Percentiles rank a stretch among this genome's conserved stretches.
Conservation (phyloP, 345 rosid species). For the Citrus unshiu region DNA sequence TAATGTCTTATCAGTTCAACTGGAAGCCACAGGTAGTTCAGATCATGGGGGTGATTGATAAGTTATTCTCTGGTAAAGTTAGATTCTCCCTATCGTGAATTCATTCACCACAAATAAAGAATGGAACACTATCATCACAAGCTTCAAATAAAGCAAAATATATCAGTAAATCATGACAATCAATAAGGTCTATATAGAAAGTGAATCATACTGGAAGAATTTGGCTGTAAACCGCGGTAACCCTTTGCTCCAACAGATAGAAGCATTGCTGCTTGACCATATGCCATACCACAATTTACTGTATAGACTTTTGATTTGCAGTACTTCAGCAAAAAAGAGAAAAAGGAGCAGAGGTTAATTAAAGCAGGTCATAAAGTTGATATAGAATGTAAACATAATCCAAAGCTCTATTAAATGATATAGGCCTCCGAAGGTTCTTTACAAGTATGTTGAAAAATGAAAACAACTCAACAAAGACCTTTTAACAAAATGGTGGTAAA, state of each 20-base stretch:
- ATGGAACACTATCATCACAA: background rate
- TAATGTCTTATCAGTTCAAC: background rate
- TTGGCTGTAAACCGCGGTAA: slow-evolving; percentile 65
- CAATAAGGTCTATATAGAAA: slow-evolving; percentile 12
- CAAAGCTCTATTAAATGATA: background rate
- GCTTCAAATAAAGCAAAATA: background rate
- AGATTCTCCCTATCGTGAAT: background rate
- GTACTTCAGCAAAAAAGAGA: slow-evolving; percentile 33
- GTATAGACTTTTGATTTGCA: slow-evolving; percentile 72
- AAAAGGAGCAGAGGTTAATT: slow-evolving; percentile 12
- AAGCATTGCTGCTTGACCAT: slow-evolving; percentile 96
- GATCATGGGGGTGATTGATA: background rate
- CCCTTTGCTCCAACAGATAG: slow-evolving; percentile 80
- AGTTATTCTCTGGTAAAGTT: background rate
- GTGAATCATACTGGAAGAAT: slow-evolving; percentile 59
- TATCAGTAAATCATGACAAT: slow-evolving; percentile 1
- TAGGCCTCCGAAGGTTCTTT: background rate
- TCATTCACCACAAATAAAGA: background rate
- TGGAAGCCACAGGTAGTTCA: background rate
- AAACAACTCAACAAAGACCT: background rate
- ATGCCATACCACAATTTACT: slow-evolving; percentile 82
- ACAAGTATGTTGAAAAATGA: background rate
- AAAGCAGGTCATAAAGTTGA: background rate
- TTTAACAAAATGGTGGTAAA: background rate
- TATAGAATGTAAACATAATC: background rate